These are phyloP conservation scores for Symbiodinium natans DNA, from an alignment of 73 alveolate genomes.

Conservation along the genomic window DNA sequence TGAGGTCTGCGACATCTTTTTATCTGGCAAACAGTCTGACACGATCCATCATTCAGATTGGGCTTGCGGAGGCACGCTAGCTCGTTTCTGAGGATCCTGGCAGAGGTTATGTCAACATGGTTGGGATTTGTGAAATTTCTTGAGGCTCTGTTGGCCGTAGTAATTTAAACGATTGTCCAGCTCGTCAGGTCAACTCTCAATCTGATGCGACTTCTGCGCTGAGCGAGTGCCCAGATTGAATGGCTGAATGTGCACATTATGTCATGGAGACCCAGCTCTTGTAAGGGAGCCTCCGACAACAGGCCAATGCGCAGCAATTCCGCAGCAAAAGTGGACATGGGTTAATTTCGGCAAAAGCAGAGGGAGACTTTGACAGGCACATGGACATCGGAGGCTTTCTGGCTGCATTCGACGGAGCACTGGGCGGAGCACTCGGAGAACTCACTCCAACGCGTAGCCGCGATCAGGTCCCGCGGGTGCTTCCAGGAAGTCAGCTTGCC, in stretches of 20 bases:
- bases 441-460: not conserved
- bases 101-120: not conserved
- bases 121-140: no score
- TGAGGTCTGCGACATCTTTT: not conserved
- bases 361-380: not conserved
- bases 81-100: not conserved
- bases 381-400: not conserved
- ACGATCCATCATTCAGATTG: conserved; percentile 16
- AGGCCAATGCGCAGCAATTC: no score
- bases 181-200: not conserved
- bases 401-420: not conserved
- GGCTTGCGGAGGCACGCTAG: not conserved
- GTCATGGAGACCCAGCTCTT: no score
- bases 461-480: not conserved
- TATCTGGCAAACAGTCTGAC: not conserved
- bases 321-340: no score
- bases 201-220: not conserved
- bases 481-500: conserved; percentile 48
- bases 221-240: not conserved
- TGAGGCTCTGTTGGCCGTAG: no score
- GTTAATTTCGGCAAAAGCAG: not conserved
- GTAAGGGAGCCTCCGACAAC: not conserved
- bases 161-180: no score
- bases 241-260: no score
- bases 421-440: not conserved